Base-by-base conservation (phyloP, 2,329 filamentous ascomycete species). In the Alternaria incomplexa region DNA sequence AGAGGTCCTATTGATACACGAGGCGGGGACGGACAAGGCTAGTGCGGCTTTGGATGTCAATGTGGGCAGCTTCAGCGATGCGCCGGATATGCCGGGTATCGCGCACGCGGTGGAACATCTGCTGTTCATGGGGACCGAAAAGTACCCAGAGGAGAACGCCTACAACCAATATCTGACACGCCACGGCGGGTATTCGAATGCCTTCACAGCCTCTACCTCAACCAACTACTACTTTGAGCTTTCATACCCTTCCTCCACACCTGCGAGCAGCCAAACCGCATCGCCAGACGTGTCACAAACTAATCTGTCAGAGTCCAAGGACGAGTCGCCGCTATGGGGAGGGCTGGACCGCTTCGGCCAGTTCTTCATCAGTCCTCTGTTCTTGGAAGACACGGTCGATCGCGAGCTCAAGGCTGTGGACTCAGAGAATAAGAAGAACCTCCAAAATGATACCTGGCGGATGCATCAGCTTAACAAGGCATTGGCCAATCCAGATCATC, bases 151-250 rank as follows among this genome's bases (percentile, higher is more conserved):
- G 45, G 71, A 73, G 61, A 88, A 99, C 80, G 95, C 92, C 68
- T 99, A 99, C 84, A 93, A 93, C 75, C 91, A 95, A 77, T 99
- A 97, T 79, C 88, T 99, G 57, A 92, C 93, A 55, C 87, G 92
- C 63, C 91, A 97, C 79, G 97, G 93, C 10, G 96, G 96, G 58
- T 89, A 91, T 76, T 97, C 94, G 26, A 99, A 99, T 79, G 96
- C 96, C 58, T 98, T 97, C 80, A 99, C 96, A 1, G 93, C 91
- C 15, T 86, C 92, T 6, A 97, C 93, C 2, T 96, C 95, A 56
- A 99, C 96, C 67, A 98, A 98, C 82, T 99, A 97, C 83, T 98
- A 92, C 82, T 99, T 99, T 78, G 96, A 99, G 76, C 90, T 98
- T 61, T 93, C 92, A 20, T 93, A 93, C 30, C 93, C 93, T 55